A percentile compares a stretch with the other conserved stretches of the same genome.
Evolutionary conservation across 306 rosid genomes (phyloP).

Genomic region (Castanea mollissima): DNA sequence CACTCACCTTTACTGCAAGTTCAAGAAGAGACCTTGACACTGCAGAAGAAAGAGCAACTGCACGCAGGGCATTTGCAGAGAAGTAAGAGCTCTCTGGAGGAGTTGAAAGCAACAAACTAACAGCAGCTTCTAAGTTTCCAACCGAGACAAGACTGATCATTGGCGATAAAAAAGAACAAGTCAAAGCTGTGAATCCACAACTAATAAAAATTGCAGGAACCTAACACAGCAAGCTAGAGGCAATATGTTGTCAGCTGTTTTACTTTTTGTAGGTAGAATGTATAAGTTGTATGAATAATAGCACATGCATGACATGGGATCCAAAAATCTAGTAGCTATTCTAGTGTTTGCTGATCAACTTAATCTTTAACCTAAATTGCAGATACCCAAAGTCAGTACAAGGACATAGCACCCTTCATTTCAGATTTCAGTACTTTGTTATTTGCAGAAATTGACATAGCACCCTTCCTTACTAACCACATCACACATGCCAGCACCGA

Average conservation of each 20-base stretch:
- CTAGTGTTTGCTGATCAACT: neutral
- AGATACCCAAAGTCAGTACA: neutral
- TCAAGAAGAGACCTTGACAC: constrained; percentile 92
- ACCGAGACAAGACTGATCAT: constrained; percentile 76
- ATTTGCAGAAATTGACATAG: neutral
- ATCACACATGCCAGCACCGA: no score
- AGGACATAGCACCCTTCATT: neutral
- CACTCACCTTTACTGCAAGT: constrained; percentile 94
- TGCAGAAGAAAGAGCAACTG: constrained; percentile 95
- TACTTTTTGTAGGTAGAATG: neutral
- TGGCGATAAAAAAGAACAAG: constrained; percentile 22
- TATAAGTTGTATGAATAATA: neutral
- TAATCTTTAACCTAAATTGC: neutral
- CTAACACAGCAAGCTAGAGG: neutral
- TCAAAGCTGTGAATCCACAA: neutral
- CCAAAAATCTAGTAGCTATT: neutral
- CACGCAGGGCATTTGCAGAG: constrained; percentile 86
- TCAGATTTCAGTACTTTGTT: neutral
- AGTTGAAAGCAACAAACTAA: constrained; percentile 92
- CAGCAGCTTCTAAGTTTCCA: constrained; percentile 93
- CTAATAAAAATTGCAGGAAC: neutral
- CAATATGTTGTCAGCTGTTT: neutral
- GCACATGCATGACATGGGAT: neutral
- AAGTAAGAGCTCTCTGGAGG: constrained; percentile 96
- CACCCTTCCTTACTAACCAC: no score